Evolutionary conservation across 2,329 filamentous ascomycete species (phyloP).

Genomic region (Rosellinia necatrix): DNA sequence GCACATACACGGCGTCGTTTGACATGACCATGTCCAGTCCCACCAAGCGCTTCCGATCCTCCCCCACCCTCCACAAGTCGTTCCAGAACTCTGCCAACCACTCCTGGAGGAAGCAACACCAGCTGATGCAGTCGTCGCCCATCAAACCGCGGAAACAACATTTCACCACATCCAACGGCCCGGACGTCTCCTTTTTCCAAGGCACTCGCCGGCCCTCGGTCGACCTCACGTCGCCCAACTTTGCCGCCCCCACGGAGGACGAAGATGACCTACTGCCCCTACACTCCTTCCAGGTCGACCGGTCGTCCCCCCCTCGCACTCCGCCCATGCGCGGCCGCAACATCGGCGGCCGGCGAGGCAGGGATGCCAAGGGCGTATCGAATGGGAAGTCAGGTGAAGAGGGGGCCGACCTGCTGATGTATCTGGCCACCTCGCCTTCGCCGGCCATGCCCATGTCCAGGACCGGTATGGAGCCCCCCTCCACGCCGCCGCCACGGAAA

Average conservation of each 20-base stretch:
- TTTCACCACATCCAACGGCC: slow-evolving; percentile 72
- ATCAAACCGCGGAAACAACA: slow-evolving; percentile 76
- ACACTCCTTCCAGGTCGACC: slow-evolving; percentile 71
- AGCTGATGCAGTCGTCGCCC: slow-evolving; percentile 84
- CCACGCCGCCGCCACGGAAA: slow-evolving; percentile 75
- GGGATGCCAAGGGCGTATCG: slow-evolving; percentile 49
- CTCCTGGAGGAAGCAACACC: slow-evolving; percentile 78
- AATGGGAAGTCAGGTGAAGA: slow-evolving; percentile 69
- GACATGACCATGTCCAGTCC: slow-evolving; percentile 60
- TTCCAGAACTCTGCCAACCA: slow-evolving; percentile 54
- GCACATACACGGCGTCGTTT: slow-evolving; percentile 64
- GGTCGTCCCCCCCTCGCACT: slow-evolving; percentile 83
- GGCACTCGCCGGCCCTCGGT: slow-evolving; percentile 71
- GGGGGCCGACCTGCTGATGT: slow-evolving; percentile 79
- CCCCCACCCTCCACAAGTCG: slow-evolving; percentile 65
- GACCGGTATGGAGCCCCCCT: slow-evolving; percentile 68
- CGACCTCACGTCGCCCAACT: slow-evolving; percentile 62
- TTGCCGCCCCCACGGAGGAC: slow-evolving; percentile 72
- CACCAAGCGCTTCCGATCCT: slow-evolving; percentile 72
- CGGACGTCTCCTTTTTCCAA: slow-evolving; percentile 79
- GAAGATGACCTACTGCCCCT: slow-evolving; percentile 81
- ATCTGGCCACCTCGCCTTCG: slow-evolving; percentile 89
- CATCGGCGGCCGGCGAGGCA: slow-evolving; percentile 50
- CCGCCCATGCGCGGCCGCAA: slow-evolving; percentile 69
- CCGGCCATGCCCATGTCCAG: slow-evolving; percentile 67